phyloP scores from a whole-genome alignment of 805 yeast genomes.

The Metschnikowia shivogae region DNA sequence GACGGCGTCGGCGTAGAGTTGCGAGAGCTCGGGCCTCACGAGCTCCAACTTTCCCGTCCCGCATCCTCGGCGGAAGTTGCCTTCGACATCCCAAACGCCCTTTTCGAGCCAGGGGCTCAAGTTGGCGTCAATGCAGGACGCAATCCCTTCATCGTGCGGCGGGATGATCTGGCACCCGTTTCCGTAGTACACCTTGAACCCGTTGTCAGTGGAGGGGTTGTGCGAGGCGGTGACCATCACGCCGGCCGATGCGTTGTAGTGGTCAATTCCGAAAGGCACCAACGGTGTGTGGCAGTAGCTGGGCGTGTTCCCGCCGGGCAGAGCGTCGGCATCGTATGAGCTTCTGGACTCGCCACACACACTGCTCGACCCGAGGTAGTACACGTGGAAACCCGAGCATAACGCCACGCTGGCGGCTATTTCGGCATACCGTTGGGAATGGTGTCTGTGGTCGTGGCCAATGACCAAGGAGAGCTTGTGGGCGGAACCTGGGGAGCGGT shows the following conservation, averaged over 20 bases:
- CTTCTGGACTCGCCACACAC: constrained; percentile 26
- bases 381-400: constrained; percentile 63
- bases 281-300: constrained; percentile 73
- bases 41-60: constrained; percentile 28
- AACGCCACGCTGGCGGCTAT: constrained; percentile 74
- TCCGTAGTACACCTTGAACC: constrained; percentile 88
- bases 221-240: constrained; percentile 93
- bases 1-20: constrained; percentile 35
- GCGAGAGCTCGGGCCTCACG: constrained; percentile 41
- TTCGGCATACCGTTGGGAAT: constrained; percentile 75
- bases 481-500: neutral
- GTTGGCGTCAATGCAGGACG: constrained; percentile 56
- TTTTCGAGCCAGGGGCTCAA: constrained; percentile 50
- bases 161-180: constrained; percentile 96
- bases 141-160: constrained; percentile 79
- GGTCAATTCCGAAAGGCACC: constrained; percentile 83
- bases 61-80: constrained; percentile 29
- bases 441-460: constrained; percentile 89
- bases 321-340: constrained; percentile 4
- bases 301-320: neutral
- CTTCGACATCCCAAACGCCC: constrained; percentile 45
- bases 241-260: constrained; percentile 64
- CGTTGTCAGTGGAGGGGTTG: constrained; percentile 82
- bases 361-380: constrained; percentile 46
- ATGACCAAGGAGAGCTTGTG: constrained; percentile 53